A percentile compares a stretch with the other conserved stretches of the same genome.
Conservation (phyloP, 179 eudicot genomes). For the Beta lomatogona region DNA sequence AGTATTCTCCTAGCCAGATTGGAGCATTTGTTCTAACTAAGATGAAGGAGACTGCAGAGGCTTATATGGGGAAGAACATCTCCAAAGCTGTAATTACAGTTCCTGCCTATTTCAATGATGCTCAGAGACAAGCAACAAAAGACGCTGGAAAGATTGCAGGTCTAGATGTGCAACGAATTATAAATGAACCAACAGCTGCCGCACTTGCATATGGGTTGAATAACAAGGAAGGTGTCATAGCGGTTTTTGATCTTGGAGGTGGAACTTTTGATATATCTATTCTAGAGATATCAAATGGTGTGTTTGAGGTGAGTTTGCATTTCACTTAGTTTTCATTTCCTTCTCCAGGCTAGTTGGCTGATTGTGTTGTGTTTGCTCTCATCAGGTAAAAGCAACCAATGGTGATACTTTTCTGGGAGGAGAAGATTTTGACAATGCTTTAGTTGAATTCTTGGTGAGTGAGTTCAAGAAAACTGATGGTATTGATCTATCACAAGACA, state of each 20-base stretch:
- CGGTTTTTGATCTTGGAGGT: constrained; percentile 46
- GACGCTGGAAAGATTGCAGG: constrained; percentile 40
- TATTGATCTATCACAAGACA: constrained; percentile 42
- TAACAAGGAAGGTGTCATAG: constrained; percentile 47
- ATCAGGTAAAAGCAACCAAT: constrained; percentile 45
- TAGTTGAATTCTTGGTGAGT: constrained; percentile 35
- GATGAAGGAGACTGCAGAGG: constrained; percentile 44
- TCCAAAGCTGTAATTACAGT: constrained; percentile 39
- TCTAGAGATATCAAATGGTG: constrained; percentile 41
- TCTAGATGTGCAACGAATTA: constrained; percentile 36
- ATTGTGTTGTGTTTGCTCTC: neutral
- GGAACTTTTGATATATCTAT: constrained; percentile 47
- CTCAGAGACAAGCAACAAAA: constrained; percentile 43
- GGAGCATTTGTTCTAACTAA: constrained; percentile 38
- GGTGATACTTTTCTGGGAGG: constrained; percentile 49
- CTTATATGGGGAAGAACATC: constrained; percentile 37
- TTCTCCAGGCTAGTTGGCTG: neutral
- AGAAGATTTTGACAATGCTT: constrained; percentile 41
- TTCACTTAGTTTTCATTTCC: neutral
- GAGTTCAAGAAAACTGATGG: constrained; percentile 40
- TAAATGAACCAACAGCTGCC: constrained; percentile 45
- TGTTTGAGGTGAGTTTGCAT: constrained; percentile 30
- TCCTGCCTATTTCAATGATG: constrained; percentile 42
- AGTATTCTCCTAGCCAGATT: constrained; percentile 41
- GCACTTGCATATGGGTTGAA: constrained; percentile 45